Evolutionary conservation across 1,284 basidiomycete species (phyloP).

Genomic region (Ceratobasidium sp.): DNA sequence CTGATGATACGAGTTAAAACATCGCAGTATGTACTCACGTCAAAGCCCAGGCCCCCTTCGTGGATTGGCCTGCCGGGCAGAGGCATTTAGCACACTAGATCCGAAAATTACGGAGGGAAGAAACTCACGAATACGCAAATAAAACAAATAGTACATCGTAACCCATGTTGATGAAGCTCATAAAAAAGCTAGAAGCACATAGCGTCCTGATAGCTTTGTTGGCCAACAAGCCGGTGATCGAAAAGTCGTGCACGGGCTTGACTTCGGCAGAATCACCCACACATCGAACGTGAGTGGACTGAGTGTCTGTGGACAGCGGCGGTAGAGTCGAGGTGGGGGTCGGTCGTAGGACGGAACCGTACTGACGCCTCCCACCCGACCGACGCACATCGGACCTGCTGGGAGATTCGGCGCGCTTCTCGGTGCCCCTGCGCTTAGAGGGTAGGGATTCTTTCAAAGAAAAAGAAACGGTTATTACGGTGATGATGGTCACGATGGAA

Average conservation of each 20-base stretch:
- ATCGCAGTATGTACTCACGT: slow-evolving; percentile 59
- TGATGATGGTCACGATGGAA: slow-evolving; percentile 59
- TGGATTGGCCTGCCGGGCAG: slow-evolving; percentile 57
- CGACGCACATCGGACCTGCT: neutral
- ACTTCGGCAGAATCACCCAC: slow-evolving; percentile 50
- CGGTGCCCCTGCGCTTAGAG: slow-evolving; percentile 57
- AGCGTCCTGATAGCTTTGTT: slow-evolving; percentile 68
- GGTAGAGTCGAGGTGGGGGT: slow-evolving; percentile 36
- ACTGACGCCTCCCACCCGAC: neutral
- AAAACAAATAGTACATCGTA: slow-evolving; percentile 78
- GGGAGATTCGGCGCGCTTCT: slow-evolving; percentile 13
- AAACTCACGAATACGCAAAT: slow-evolving; percentile 64
- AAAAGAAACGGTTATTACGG: slow-evolving; percentile 62
- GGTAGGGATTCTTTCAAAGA: slow-evolving; percentile 64
- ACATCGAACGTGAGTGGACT: slow-evolving; percentile 47
- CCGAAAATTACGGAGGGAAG: slow-evolving; percentile 54
- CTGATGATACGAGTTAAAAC: neutral
- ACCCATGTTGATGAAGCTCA: slow-evolving; percentile 70
- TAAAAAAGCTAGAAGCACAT: slow-evolving; percentile 67
- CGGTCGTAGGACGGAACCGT: slow-evolving; percentile 15
- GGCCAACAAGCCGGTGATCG: slow-evolving; percentile 61
- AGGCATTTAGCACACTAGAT: neutral
- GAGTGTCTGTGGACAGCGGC: slow-evolving; percentile 30
- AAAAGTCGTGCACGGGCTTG: slow-evolving; percentile 52
- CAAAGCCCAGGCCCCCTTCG: slow-evolving; percentile 70